phyloP scores from a whole-genome alignment of 108 stramenopile genomes.

The Pseudonitzschia multiseries region DNA sequence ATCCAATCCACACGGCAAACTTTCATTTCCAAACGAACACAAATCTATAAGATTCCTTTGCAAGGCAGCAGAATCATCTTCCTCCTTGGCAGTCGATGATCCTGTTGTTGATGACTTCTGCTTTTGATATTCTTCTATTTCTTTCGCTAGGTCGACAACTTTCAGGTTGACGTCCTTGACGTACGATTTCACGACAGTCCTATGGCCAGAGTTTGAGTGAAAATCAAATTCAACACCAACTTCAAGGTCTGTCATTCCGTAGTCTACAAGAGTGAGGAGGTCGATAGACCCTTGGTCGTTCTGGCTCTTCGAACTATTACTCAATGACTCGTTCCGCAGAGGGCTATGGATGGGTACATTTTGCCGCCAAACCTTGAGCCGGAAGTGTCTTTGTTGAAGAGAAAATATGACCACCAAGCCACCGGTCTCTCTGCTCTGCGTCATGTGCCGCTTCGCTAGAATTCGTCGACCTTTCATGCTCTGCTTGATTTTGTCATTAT shows the following conservation, averaged over 20 bases:
- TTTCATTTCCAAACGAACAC: conserved; percentile 27
- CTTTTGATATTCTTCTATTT: neutral
- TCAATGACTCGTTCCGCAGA: conserved; percentile 17
- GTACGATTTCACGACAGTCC: conserved; percentile 40
- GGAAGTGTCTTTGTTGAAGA: conserved; percentile 27
- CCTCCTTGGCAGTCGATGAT: neutral
- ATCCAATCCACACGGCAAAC: conserved; percentile 23
- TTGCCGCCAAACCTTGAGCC: conserved; percentile 41
- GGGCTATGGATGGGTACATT: conserved; percentile 35
- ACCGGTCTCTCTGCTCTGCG: conserved; percentile 35
- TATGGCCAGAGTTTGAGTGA: conserved; percentile 16
- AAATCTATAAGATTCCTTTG: conserved; percentile 17
- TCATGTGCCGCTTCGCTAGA: conserved; percentile 31
- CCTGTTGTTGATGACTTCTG: neutral
- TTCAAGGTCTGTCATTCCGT: conserved; percentile 34
- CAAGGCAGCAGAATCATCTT: neutral
- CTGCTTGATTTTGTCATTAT: conserved; percentile 16
- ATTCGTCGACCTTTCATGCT: conserved; percentile 29
- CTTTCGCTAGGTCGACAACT: conserved; percentile 30
- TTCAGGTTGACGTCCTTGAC: conserved; percentile 23
- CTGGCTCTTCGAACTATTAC: neutral
- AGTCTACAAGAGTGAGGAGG: conserved; percentile 24
- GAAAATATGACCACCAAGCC: conserved; percentile 33
- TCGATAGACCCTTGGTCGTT: conserved; percentile 6
- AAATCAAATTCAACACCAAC: conserved; percentile 41